These are phyloP conservation scores for Fusarium albidum DNA, from an alignment of 2,329 filamentous ascomycete species.

Conservation along the genomic window DNA sequence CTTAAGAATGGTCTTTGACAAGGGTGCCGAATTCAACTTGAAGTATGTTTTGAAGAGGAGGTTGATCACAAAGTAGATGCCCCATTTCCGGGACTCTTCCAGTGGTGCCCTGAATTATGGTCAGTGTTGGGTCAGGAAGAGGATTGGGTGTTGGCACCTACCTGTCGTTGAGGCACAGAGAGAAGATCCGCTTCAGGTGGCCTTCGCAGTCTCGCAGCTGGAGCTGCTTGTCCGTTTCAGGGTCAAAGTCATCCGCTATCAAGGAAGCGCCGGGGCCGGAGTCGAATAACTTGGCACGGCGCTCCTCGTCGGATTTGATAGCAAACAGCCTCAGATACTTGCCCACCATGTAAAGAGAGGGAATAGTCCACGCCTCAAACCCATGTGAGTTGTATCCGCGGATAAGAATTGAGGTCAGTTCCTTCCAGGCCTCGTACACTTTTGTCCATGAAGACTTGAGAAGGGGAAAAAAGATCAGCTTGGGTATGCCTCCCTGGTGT, in stretches of 20 bases:
- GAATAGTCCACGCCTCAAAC: slow-evolving; percentile 91
- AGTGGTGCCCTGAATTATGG: slow-evolving; percentile 70
- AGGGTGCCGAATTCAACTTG: slow-evolving; percentile 87
- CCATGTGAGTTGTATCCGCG: slow-evolving; percentile 80
- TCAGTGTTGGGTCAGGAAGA: slow-evolving; percentile 4
- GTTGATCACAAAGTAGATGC: slow-evolving; percentile 93
- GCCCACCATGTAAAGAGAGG: slow-evolving; percentile 85
- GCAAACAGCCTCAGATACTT: slow-evolving; percentile 89
- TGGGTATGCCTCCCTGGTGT: not conserved
- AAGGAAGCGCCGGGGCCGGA: slow-evolving; percentile 50
- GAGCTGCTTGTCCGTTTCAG: slow-evolving; percentile 78
- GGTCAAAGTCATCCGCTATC: slow-evolving; percentile 84
- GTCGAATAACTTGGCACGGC: slow-evolving; percentile 48
- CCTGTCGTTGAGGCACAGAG: slow-evolving; percentile 89
- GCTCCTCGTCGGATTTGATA: slow-evolving; percentile 85
- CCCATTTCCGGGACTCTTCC: slow-evolving; percentile 96
- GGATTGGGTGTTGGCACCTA: slow-evolving; percentile 50
- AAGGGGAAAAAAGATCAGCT: slow-evolving; percentile 21
- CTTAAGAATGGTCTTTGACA: slow-evolving; percentile 89
- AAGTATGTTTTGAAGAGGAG: slow-evolving; percentile 99
- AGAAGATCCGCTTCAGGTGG: slow-evolving; percentile 91
- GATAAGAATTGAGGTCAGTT: slow-evolving; percentile 78
- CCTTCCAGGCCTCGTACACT: slow-evolving; percentile 90
- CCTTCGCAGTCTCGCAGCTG: slow-evolving; percentile 91
- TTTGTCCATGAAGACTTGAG: slow-evolving; percentile 73